Evolutionary conservation across 140 eudicot species (phyloP), one percentile per base, ranked within the genome.

Genomic region (Flaveria floridana): DNA sequence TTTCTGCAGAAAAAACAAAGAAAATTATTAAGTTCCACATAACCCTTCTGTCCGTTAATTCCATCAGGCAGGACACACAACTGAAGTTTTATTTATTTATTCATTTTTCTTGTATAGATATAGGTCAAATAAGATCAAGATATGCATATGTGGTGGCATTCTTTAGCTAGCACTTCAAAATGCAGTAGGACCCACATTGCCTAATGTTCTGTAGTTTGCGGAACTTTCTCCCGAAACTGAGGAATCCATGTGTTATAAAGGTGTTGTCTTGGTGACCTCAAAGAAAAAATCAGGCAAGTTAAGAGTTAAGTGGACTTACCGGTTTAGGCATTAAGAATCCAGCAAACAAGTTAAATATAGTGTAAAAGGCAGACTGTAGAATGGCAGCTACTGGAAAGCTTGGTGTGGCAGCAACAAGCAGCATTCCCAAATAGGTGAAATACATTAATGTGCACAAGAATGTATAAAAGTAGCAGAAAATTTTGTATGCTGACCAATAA

Each of bases 401-500:
- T 23, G 96, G 94, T 13, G 94, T 89, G 11, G 84, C 14, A 34
- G 96, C 34, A 70, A 85, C 78, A 59, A 89, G 83, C 70, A 87
- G 26, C 96, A 89, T 89, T 21, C 91, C 96, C 78, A 84, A 41
- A 65, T 85, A 87, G 7, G 84, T 89, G 85, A 74, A 89, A 70
- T 87, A 83, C 77, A 89, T 63, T 76, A 87, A 68, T 25, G 96
- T 77, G 59, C 87, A 85, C 65, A 85, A 79, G 86, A 87, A 83
- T 52, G 87, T 6, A 64, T 85, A 89, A 75, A 84, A 85, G 74
- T 85, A 89, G 86, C 85, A 72, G 64, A 85, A 73, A 30, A 87
- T 82, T 25, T 64, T 64, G 69, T 28, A 64, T 1, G 25, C 69
- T 30, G 48, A 64, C 69, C 69, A 64, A 64, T 82, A 68, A 71